Evolutionary conservation across 2,329 filamentous ascomycete genomes (phyloP).

Genomic region (Neocucurbitaria cava): DNA sequence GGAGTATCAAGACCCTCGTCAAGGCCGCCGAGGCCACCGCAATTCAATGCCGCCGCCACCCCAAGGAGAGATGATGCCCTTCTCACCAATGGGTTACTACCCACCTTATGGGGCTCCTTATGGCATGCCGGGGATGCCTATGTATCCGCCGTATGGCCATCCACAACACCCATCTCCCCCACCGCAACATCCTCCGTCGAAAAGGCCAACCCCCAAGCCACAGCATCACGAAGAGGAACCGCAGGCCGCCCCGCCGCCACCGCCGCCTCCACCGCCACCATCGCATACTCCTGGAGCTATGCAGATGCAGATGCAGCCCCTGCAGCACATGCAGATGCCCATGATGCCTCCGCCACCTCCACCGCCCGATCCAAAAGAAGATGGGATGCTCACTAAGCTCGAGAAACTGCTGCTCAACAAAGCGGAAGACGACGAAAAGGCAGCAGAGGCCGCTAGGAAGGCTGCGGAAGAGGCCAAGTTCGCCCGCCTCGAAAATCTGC

Average conservation of each 20-base stretch:
- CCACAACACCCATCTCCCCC: slow-evolving; percentile 34
- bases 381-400: slow-evolving; percentile 41
- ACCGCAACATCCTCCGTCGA: slow-evolving; percentile 32
- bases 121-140: slow-evolving; percentile 29
- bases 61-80: slow-evolving; percentile 45
- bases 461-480: slow-evolving; percentile 46
- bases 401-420: slow-evolving; percentile 39
- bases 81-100: slow-evolving; percentile 35
- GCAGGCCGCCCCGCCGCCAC: slow-evolving; percentile 29
- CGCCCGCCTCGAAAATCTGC: slow-evolving; percentile 44
- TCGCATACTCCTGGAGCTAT: slow-evolving; percentile 15
- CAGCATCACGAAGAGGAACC: slow-evolving; percentile 25
- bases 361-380: slow-evolving; percentile 33
- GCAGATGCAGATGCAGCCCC: slow-evolving; percentile 10
- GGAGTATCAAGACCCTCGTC: slow-evolving; percentile 23
- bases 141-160: slow-evolving; percentile 35
- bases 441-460: slow-evolving; percentile 37
- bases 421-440: slow-evolving; percentile 36
- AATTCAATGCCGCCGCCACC: slow-evolving; percentile 44
- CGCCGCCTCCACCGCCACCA: slow-evolving; percentile 23
- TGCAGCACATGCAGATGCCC: slow-evolving; percentile 15
- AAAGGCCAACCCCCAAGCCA: slow-evolving; percentile 38
- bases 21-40: slow-evolving; percentile 34
- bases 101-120: slow-evolving; percentile 41
- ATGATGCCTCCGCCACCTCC: slow-evolving; percentile 21